phyloP scores from a whole-genome alignment of 2,329 filamentous ascomycete genomes.

The Phaeomoniella chlamydospora region DNA sequence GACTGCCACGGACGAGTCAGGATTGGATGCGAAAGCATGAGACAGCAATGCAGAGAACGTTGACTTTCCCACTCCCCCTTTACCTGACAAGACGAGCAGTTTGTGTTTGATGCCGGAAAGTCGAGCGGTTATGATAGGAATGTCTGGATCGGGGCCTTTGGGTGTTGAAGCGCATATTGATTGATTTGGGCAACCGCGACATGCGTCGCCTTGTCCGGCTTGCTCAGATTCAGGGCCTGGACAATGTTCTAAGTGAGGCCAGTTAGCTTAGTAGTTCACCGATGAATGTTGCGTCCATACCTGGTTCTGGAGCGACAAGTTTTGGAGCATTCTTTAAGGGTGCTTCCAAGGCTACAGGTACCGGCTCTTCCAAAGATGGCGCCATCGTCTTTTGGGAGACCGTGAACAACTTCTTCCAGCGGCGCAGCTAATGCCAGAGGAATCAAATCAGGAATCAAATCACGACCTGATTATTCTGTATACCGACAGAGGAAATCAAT shows the following conservation, averaged over 20 bases:
- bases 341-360: conserved; percentile 58
- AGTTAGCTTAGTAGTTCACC: conserved; percentile 1
- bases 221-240: conserved; percentile 54
- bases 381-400: conserved; percentile 46
- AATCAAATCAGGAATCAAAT: too few species aligned
- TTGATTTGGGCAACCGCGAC: conserved; percentile 91
- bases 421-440: too few species aligned
- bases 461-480: too few species aligned
- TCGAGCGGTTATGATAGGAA: conserved; percentile 72
- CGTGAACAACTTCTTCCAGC: conserved; percentile 3
- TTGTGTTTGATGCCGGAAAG: conserved; percentile 77
- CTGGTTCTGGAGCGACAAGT: conserved; percentile 83
- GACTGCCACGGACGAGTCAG: conserved; percentile 67
- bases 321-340: conserved; percentile 66
- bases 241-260: conserved; percentile 57
- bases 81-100: conserved; percentile 81
- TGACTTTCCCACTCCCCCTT: conserved; percentile 92
- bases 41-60: conserved; percentile 82
- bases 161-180: conserved; percentile 85
- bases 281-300: conserved; percentile 18
- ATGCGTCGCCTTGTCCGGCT: conserved; percentile 59
- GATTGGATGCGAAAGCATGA: conserved; percentile 75
- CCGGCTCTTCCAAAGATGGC: conserved; percentile 62
- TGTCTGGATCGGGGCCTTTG: conserved; percentile 90
- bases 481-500: too few species aligned